Evolutionary conservation across 2,329 filamentous ascomycete species (phyloP).

Genomic region (Mycocentrospora acerina): DNA sequence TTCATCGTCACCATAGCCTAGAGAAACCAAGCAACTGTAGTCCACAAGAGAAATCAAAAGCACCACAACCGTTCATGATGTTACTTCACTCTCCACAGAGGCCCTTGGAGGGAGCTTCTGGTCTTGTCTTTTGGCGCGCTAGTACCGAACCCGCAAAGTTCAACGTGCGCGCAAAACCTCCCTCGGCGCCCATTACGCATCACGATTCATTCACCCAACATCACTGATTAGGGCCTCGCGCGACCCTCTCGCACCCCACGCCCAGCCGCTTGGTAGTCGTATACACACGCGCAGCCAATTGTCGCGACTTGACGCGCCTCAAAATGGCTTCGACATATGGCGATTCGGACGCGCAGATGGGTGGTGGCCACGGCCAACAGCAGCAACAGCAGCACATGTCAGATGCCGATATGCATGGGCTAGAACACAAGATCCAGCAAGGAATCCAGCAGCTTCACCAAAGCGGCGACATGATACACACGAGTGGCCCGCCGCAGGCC

Average conservation of each 20-base stretch:
- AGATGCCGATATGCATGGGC: slow-evolving; percentile 26
- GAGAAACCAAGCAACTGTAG: slow-evolving; percentile 10
- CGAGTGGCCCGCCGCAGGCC: slow-evolving; percentile 25
- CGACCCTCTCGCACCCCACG: slow-evolving; percentile 11
- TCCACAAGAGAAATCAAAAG: slow-evolving; percentile 5
- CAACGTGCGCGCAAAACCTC: slow-evolving; percentile 26
- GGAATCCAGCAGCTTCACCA: slow-evolving; percentile 38
- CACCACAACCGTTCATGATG: slow-evolving; percentile 15
- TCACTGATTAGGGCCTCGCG: slow-evolving; percentile 19
- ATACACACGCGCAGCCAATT: slow-evolving; percentile 6
- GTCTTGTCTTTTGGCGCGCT: slow-evolving; percentile 25
- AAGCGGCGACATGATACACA: slow-evolving; percentile 34
- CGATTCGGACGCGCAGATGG: slow-evolving; percentile 38
- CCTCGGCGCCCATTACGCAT: slow-evolving; percentile 23
- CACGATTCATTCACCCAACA: slow-evolving; percentile 22
- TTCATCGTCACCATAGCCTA: slow-evolving; percentile 13
- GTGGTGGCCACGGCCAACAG: slow-evolving; percentile 32
- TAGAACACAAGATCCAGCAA: slow-evolving; percentile 30
- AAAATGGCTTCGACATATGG: slow-evolving; percentile 37
- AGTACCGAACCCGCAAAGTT: slow-evolving; percentile 36
- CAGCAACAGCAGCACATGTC: slow-evolving; percentile 33
- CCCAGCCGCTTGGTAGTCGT: slow-evolving; percentile 6
- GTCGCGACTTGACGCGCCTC: slow-evolving; percentile 14
- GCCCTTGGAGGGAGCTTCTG: slow-evolving; percentile 9
- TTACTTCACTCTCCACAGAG: slow-evolving; percentile 6